Percentiles rank a stretch among this genome's conserved stretches.
These are phyloP conservation scores for Hypoxylon crocopeplum DNA, from an alignment of 495 filamentous ascomycete species.

Conservation along the genomic window DNA sequence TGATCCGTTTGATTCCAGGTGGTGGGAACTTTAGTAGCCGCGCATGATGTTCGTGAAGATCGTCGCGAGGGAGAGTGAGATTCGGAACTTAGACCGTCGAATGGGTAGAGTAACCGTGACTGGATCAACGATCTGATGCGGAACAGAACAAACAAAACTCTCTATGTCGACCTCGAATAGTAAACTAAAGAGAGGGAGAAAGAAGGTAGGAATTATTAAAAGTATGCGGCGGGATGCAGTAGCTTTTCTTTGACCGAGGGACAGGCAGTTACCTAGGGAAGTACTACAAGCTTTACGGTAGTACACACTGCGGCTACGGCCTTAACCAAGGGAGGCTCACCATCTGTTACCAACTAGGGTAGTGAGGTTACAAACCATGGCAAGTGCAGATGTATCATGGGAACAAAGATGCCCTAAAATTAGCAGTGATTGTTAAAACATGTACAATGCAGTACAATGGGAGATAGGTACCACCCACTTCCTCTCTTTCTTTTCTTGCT, in stretches of 20 bases:
- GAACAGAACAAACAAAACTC: neutral
- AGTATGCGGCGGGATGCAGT: constrained; percentile 3
- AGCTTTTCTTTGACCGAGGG: constrained; percentile 25
- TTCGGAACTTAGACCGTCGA: too few relatives aligned
- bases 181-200: neutral
- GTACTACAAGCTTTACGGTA: neutral
- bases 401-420: constrained; percentile 6
- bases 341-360: too few relatives aligned
- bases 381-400: neutral
- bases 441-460: too few relatives aligned
- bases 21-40: too few relatives aligned
- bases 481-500: constrained; percentile 8
- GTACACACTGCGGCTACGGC: too few relatives aligned
- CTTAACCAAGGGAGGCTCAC: too few relatives aligned
- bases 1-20: too few relatives aligned
- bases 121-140: neutral
- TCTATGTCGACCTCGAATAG: neutral
- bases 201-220: constrained; percentile 2
- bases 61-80: too few relatives aligned
- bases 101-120: neutral
- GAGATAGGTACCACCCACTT: neutral
- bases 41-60: too few relatives aligned
- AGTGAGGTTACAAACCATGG: too few relatives aligned
- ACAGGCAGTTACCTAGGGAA: neutral
- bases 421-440: constrained; percentile 13